phyloP scores from a whole-genome alignment of 768 basidiomycete genomes.

The Collybiopsis luxurians region DNA sequence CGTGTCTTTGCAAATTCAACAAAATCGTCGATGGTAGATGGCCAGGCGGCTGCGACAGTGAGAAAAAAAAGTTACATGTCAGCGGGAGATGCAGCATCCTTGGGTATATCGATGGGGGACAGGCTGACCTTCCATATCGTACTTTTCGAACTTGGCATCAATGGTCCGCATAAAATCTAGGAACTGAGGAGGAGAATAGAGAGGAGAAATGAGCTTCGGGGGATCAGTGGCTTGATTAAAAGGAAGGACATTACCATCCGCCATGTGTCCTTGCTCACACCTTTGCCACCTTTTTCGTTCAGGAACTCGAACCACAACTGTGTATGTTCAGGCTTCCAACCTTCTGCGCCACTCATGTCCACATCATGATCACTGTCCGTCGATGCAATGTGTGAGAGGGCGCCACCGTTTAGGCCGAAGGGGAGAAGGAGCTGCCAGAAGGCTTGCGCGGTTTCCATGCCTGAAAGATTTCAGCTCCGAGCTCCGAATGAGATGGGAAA shows the following conservation, averaged over 20 bases:
- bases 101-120: background rate
- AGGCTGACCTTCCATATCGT: conserved; percentile 70
- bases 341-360: conserved; percentile 37
- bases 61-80: conserved; percentile 9
- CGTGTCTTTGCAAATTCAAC: conserved; percentile 61
- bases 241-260: conserved; percentile 54
- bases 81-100: background rate
- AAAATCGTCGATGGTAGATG: conserved; percentile 83
- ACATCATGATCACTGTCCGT: conserved; percentile 46
- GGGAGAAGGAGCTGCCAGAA: conserved; percentile 81
- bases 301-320: conserved; percentile 83
- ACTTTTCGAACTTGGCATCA: conserved; percentile 67
- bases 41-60: conserved; percentile 67
- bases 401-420: conserved; percentile 66
- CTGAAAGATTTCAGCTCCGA: conserved; percentile 27
- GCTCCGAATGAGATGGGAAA: background rate
- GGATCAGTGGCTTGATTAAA: background rate
- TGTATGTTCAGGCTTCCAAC: conserved; percentile 63
- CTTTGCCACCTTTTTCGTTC: conserved; percentile 59
- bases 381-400: conserved; percentile 43
- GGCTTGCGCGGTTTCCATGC: conserved; percentile 65
- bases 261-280: conserved; percentile 90
- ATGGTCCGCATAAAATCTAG: conserved; percentile 75
- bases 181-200: conserved; percentile 51
- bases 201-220: too few relatives aligned